Evolutionary conservation across 177 flowering plant genomes (phyloP).

Genomic region (Vitis hybrid): DNA sequence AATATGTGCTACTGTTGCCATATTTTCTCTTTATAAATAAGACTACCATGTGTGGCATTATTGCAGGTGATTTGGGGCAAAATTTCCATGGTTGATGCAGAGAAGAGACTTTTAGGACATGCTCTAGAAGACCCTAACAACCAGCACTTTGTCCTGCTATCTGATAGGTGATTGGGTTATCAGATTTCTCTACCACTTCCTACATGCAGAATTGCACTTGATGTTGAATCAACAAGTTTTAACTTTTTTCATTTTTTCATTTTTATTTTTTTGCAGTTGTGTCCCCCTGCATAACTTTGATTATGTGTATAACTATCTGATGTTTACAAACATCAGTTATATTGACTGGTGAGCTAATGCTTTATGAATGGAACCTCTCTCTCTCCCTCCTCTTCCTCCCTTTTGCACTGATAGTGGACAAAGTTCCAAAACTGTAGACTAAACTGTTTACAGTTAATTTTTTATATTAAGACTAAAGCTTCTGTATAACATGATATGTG

Average conservation of each 20-base stretch:
- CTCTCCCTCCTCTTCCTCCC: conserved; percentile 1
- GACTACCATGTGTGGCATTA: neutral
- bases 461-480: too few species aligned
- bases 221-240: conserved; percentile 1
- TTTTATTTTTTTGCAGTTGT: conserved; percentile 54
- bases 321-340: conserved; percentile 74
- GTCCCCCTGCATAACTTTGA: conserved; percentile 75
- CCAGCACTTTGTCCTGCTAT: conserved; percentile 79
- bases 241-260: neutral
- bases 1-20: too few species aligned
- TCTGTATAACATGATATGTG: too few species aligned
- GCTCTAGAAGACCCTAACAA: conserved; percentile 79
- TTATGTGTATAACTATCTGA: conserved; percentile 70
- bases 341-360: conserved; percentile 63
- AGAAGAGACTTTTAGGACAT: conserved; percentile 67
- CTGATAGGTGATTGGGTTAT: conserved; percentile 61
- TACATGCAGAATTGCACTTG: neutral
- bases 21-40: conserved; percentile 11
- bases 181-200: neutral
- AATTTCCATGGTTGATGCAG: conserved; percentile 87
- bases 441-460: too few species aligned
- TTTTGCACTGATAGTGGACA: neutral
- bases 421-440: too few species aligned
- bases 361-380: neutral
- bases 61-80: conserved; percentile 83